These are phyloP conservation scores for Cicer pinnatifidum DNA, from an alignment of 306 rosid species.

Conservation along the genomic window DNA sequence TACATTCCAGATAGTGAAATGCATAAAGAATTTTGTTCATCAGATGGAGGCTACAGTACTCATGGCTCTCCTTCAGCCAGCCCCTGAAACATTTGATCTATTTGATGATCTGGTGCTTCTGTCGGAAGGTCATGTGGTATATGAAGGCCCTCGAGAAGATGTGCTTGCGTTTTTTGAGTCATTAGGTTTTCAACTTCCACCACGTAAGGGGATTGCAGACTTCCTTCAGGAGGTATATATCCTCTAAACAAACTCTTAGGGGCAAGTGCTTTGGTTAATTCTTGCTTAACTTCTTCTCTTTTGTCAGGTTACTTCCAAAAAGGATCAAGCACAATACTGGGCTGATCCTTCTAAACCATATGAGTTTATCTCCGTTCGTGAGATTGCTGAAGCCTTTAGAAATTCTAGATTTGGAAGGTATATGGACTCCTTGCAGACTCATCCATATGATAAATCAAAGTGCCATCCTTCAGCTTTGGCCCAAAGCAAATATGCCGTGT, in stretches of 20 bases:
- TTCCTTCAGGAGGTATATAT: constrained; percentile 87
- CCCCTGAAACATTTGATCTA: constrained; percentile 88
- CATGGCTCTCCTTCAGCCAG: constrained; percentile 96
- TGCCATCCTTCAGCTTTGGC: constrained; percentile 71
- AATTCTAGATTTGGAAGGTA: constrained; percentile 64
- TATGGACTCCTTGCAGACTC: constrained; percentile 52
- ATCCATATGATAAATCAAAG: constrained; percentile 60
- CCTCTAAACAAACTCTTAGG: constrained; percentile 12
- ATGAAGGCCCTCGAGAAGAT: constrained; percentile 78
- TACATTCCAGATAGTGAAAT: constrained; percentile 84
- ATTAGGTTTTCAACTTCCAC: constrained; percentile 77
- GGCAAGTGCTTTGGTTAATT: constrained; percentile 5
- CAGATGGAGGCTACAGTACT: constrained; percentile 84
- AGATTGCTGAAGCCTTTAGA: constrained; percentile 73
- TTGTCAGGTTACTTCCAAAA: constrained; percentile 79
- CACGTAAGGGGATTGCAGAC: constrained; percentile 91
- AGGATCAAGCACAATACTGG: constrained; percentile 94
- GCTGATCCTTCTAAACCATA: constrained; percentile 75
- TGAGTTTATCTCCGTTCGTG: constrained; percentile 58
- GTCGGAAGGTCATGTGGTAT: constrained; percentile 76
- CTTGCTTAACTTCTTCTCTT: constrained; percentile 36
- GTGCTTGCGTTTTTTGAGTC: constrained; percentile 79
- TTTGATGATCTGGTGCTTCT: constrained; percentile 82
- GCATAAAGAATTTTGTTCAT: constrained; percentile 82
- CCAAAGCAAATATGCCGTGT: constrained; percentile 57